Evolutionary conservation across 23 red algal species (phyloP).

Genomic region (Gracilaria caudata): DNA sequence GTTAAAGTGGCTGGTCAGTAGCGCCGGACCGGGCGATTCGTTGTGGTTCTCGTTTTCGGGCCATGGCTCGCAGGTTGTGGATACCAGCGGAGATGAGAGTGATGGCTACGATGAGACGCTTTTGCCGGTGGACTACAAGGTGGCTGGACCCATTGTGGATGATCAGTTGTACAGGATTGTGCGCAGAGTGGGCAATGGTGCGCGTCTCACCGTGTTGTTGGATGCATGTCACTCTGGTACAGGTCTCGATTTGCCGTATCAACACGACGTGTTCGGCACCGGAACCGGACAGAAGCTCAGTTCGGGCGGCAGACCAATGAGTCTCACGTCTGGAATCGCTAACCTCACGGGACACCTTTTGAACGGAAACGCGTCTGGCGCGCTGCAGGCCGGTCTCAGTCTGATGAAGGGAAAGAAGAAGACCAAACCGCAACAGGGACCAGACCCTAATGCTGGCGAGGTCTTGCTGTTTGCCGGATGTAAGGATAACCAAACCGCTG

Average conservation of each 20-base stretch:
- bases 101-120: slow-evolving; percentile 79
- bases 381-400: slow-evolving; percentile 49
- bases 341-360: slow-evolving; percentile 44
- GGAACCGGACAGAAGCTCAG: slow-evolving; percentile 42
- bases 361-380: slow-evolving; percentile 26
- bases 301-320: slow-evolving; percentile 20
- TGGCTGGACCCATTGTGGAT: slow-evolving; percentile 70
- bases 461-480: slow-evolving; percentile 77
- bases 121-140: slow-evolving; percentile 61
- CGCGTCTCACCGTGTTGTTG: slow-evolving; percentile 66
- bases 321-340: slow-evolving; percentile 26
- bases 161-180: slow-evolving; percentile 75
- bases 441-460: slow-evolving; percentile 69
- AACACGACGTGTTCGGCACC: slow-evolving; percentile 66
- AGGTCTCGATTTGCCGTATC: slow-evolving; percentile 67
- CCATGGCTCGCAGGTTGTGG: slow-evolving; percentile 64
- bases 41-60: slow-evolving; percentile 79
- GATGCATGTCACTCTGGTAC: slow-evolving; percentile 82
- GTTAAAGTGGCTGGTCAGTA: slow-evolving; percentile 54
- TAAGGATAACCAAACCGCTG: slow-evolving; percentile 71
- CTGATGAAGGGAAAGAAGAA: slow-evolving; percentile 50
- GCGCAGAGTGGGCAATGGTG: slow-evolving; percentile 23
- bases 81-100: slow-evolving; percentile 71
- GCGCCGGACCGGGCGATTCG: slow-evolving; percentile 41
- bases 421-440: slow-evolving; percentile 52